A percentile compares a stretch with the other conserved stretches of the same genome.
Conservation (phyloP, 805 yeast species). For the Wickerhamomyces canadensis region DNA sequence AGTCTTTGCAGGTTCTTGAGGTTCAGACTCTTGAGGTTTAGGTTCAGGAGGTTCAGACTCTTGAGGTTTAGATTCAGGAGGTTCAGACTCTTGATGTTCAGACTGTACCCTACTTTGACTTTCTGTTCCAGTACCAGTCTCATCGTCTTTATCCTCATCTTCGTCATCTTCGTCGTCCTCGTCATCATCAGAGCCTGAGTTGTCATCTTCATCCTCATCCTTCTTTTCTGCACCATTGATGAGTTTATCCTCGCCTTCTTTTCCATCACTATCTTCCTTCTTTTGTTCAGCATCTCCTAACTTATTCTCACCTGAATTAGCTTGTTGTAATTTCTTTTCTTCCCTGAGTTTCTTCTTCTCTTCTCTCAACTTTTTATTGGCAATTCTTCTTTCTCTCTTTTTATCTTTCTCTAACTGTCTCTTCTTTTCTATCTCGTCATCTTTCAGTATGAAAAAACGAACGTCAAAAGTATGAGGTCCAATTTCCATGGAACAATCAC, state of each 20-base stretch:
- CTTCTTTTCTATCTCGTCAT: conserved; percentile 57
- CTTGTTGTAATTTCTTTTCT: conserved; percentile 7
- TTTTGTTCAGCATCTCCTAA: not conserved
- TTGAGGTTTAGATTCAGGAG: not conserved
- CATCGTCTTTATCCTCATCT: conserved; percentile 9
- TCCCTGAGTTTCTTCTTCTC: conserved; percentile 24
- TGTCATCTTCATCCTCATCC: not conserved
- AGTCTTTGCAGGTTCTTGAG: not conserved
- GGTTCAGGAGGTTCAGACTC: not conserved
- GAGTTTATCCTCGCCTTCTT: not conserved
- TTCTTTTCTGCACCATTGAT: not conserved
- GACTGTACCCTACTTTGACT: conserved; percentile 2
- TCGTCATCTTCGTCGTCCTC: conserved; percentile 6
- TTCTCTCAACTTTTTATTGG: conserved; percentile 29
- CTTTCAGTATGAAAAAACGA: conserved; percentile 77
- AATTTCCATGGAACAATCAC: conserved; percentile 64
- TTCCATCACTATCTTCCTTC: conserved; percentile 3
- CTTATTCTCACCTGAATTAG: not conserved
- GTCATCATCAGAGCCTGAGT: conserved; percentile 3
- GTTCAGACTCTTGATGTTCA: not conserved
- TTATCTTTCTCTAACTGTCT: conserved; percentile 37
- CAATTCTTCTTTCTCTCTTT: conserved; percentile 30
- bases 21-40: not conserved
- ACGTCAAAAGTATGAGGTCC: conserved; percentile 85
- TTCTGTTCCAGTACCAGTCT: conserved; percentile 3